Evolutionary conservation across 2,329 filamentous ascomycete species (phyloP), one percentile per base, ranked within the genome.

Genomic region (Pseudogymnoascus sp.): DNA sequence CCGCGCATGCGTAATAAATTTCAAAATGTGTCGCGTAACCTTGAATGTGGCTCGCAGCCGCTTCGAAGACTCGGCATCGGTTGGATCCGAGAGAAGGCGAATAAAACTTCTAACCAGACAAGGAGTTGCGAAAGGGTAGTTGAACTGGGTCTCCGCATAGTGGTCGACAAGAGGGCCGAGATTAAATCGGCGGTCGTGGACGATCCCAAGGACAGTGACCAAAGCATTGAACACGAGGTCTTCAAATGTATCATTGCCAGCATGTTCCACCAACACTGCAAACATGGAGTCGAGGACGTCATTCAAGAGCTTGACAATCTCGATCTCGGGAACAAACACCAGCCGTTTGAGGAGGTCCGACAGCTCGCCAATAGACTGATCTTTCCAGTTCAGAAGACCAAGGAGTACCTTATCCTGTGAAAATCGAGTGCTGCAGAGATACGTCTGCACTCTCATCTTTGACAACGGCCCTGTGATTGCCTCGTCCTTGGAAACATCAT

Each of bases 301-400:
- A 66, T 85, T 89, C 6, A 97, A 79, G 44, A 97, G 82, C 78
- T 97, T 99, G 66, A 99, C 95, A 35, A 99, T 90, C 76, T 99
- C 96, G 63, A 97, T 96, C 73, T 99, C 95, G 0, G 95, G 90
- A 0, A 99, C 93, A 68, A 97, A 97, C 19, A 93, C 87, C 59
- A 97, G 84, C 68, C 93, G 87, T 72, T 89, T 89, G 44, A 99
- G 78, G 0, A 96, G 79, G 24, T 86, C 81, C 0, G 90, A 81
- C 1, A 97, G 80, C 37, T 93, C 86, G 29, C 87, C 86, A 53
- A 86, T 82, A 0, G 87, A 81, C 42, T 87, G 82, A 11, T 93
- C 88, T 71, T 86, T 91, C 95, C 95, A 97, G 69, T 88, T 90
- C 35, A 97, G 77, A 26, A 99, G 79, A 14, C 91, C 89, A 16